Evolutionary conservation across 2,329 filamentous ascomycete species (phyloP), one percentile per base, ranked within the genome.

Genomic region (Achaetomium macrosporum): DNA sequence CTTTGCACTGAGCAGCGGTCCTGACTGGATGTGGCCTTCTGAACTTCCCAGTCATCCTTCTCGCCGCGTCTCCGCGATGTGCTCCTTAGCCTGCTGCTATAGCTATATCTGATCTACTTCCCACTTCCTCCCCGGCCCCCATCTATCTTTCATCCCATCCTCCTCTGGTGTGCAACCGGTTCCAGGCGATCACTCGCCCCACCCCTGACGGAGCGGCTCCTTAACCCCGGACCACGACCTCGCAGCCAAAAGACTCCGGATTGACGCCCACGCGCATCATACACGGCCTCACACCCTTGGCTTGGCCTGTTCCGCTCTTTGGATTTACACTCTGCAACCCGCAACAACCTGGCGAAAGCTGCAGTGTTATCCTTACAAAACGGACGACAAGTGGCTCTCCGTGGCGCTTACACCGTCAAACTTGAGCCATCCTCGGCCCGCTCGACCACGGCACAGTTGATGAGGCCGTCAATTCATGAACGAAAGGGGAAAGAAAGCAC

Each of bases 41-140:
- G 53, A 16, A 30, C 29, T 46, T 44, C 45, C 53, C 50, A 51
- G 50, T 48, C 45, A 31, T 50, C 36, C 37, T 42, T 13, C 39
- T 44, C 39, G 42, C 51, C 51, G 30, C 35, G 46, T 50, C 51
- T 51, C 39, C 37, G 43, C 54, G 58, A 41, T 25, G 25, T 25
- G 25, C 4, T 7, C 25, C 59, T 60, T 60, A 60, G 51, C 56
- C 59, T 54, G 31, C 53, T 45, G 50, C 47, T 50, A 50, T 48
- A 58, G 53, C 56, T 61, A 59, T 61, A 60, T 61, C 53, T 58
- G 45, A 51, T 55, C 57, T 49, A 50, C 47, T n/a, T 57, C 47
- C 44, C 55, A 48, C 30, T 20, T 37, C 36, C 40, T n/a, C n/a
- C n/a, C n/a, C n/a, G n/a, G n/a, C n/a, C 36, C 39, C 16, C 25